Base-by-base conservation (phyloP, 2,329 filamentous ascomycete genomes). In the Malbranchea cinnamomea region DNA sequence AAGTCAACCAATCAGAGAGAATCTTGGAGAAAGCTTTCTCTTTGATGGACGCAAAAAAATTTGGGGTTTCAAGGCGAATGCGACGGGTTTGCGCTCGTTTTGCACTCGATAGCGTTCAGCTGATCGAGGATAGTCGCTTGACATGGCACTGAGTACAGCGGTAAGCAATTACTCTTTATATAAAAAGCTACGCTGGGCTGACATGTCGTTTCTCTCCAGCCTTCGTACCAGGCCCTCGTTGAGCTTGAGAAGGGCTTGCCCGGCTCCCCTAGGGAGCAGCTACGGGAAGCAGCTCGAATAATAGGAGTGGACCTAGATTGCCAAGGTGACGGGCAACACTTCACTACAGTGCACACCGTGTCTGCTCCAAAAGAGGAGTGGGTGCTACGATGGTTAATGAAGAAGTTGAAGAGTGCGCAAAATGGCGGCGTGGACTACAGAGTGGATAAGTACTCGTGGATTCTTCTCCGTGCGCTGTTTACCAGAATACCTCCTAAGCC, bases 401-500 rank as follows among this genome's bases (percentile, higher is more conserved):
- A 70, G 41, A 74, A 68, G 45, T 40, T 77, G 30, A 66, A 61
- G 41, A 48, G 53, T 27, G 49, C 43, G 27, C 48, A 50, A 35
- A 44, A 45, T 19, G 40, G 37, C 19, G 45, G 53, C 14, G 44
- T 42, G 40, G 53, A 45, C 26, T 62, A 61, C 31, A 58, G 62
- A 29, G 47, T 53, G 19, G 56, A 60, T 23, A 38, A 49, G n/a
- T 44, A 44, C 26, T 55, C 60, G 17, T 74, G 68, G 44, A 43
- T 57, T 62, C 63, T 71, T 30, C 44, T 79, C 33, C 62, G 70
- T 54, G 72, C 73, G 60, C 59, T 81, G 2, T 61, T 78, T 31
- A 72, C 74, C 42, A 63, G 71, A n/a, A 69, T 87, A 11, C 75
- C 80, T 0, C 58, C 73, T 0, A 74, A 78, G 26, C 74, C 71